Conservation (phyloP, 2,329 filamentous ascomycete genomes). For the Pochonia chlamydosporia region DNA sequence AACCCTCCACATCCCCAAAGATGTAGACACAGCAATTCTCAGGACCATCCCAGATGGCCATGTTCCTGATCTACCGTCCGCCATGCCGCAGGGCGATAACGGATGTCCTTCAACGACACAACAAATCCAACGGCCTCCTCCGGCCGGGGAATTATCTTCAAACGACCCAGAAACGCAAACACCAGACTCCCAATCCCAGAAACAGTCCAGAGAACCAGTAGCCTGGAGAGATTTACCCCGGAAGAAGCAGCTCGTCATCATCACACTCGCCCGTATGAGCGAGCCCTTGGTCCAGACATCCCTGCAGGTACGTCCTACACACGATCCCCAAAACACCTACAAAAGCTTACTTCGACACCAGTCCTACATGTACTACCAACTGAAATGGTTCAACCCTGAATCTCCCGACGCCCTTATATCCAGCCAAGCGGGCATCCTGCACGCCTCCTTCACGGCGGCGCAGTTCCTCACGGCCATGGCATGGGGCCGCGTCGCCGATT, state of each 20-base stretch:
- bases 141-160: conserved; percentile 1
- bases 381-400: conserved; percentile 64
- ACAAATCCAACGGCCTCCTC: not conserved
- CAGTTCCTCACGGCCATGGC: conserved; percentile 79
- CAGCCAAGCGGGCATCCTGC: conserved; percentile 69
- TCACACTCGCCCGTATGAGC: conserved; percentile 72
- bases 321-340: not conserved
- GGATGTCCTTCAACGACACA: not conserved
- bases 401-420: conserved; percentile 61
- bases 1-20: not conserved
- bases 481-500: conserved; percentile 69
- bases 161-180: no score
- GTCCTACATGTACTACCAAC: conserved; percentile 82
- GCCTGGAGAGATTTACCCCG: conserved; percentile 66
- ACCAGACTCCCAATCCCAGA: no score
- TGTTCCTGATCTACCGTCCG: not conserved
- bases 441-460: conserved; percentile 72
- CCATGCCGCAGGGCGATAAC: no score
- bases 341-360: conserved; percentile 23
- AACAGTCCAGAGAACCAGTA: conserved; percentile 13
- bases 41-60: not conserved
- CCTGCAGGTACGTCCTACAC: conserved; percentile 37
- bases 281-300: conserved; percentile 80
- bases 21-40: not conserved
- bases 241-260: conserved; percentile 70